phyloP scores from a whole-genome alignment of 805 yeast genomes.

The Groenewaldozyma salmanticensis region DNA sequence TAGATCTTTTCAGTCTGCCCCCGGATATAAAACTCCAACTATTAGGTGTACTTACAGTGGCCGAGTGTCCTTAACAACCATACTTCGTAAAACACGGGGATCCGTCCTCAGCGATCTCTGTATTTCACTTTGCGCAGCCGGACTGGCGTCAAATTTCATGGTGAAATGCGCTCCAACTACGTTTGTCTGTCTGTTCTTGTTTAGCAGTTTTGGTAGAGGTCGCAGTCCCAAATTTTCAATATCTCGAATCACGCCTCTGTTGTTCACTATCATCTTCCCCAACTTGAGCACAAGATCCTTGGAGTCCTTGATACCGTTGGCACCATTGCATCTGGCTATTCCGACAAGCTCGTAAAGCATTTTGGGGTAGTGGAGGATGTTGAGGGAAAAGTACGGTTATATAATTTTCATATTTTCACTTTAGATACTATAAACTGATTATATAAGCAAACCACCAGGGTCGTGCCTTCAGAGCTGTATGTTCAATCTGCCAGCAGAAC shows the following conservation, averaged over 20 bases:
- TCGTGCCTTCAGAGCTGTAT: constrained; percentile 1
- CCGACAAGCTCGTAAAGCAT: constrained; percentile 91
- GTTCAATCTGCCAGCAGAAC: no score
- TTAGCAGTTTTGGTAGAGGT: constrained; percentile 69
- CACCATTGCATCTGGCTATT: constrained; percentile 66
- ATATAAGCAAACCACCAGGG: no score
- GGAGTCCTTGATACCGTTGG: constrained; percentile 48
- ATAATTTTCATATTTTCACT: not conserved
- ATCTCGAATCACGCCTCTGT: constrained; percentile 89
- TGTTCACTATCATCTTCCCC: constrained; percentile 72
- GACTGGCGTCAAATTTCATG: constrained; percentile 77
- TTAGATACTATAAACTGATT: constrained; percentile 1
- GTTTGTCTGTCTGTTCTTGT: constrained; percentile 80
- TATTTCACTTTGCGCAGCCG: constrained; percentile 80
- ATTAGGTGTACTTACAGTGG: constrained; percentile 6
- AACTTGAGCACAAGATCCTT: constrained; percentile 57
- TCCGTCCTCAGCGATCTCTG: constrained; percentile 71
- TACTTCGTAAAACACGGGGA: constrained; percentile 81
- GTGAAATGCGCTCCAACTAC: constrained; percentile 84
- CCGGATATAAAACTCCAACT: no score
- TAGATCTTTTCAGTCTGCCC: not conserved
- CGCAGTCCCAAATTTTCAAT: constrained; percentile 71
- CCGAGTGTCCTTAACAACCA: constrained; percentile 43
- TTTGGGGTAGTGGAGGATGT: constrained; percentile 3
- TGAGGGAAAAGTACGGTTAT: not conserved